phyloP scores from a whole-genome alignment of 1,284 basidiomycete species.

The Rhodotorula glutinis region DNA sequence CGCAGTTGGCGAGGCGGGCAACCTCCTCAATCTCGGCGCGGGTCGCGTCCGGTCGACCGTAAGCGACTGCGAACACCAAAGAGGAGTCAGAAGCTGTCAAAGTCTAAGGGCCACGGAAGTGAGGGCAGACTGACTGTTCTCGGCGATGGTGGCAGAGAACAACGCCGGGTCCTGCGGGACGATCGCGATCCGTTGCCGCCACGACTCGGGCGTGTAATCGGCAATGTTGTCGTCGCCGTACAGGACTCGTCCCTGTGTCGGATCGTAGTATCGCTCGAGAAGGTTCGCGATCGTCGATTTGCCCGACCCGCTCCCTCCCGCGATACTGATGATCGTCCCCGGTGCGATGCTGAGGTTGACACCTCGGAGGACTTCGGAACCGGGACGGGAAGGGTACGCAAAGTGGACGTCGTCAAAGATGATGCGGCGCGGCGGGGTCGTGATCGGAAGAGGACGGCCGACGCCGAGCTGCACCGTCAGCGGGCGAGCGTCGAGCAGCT shows the following conservation, averaged over 20 bases:
- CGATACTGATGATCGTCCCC: slow-evolving; percentile 51
- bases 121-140: slow-evolving; percentile 35
- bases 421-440: slow-evolving; percentile 59
- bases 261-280: slow-evolving; percentile 89
- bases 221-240: slow-evolving; percentile 70
- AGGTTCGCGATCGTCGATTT: slow-evolving; percentile 89
- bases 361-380: slow-evolving; percentile 65
- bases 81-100: too few species aligned
- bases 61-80: slow-evolving; percentile 65
- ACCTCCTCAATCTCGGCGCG: slow-evolving; percentile 81
- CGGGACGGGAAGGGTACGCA: slow-evolving; percentile 74
- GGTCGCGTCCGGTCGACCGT: slow-evolving; percentile 70
- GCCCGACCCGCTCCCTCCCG: slow-evolving; percentile 48
- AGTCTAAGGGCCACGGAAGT: too few species aligned
- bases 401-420: slow-evolving; percentile 72
- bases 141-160: slow-evolving; percentile 41
- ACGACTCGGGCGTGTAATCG: slow-evolving; percentile 74
- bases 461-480: slow-evolving; percentile 61
- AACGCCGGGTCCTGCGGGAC: slow-evolving; percentile 64
- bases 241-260: slow-evolving; percentile 71
- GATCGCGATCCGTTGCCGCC: slow-evolving; percentile 80
- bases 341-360: slow-evolving; percentile 66
- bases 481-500: slow-evolving; percentile 68
- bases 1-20: slow-evolving; percentile 83
- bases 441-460: slow-evolving; percentile 51